phyloP scores from a whole-genome alignment of 2,329 filamentous ascomycete species.

The Fusarium secorum region DNA sequence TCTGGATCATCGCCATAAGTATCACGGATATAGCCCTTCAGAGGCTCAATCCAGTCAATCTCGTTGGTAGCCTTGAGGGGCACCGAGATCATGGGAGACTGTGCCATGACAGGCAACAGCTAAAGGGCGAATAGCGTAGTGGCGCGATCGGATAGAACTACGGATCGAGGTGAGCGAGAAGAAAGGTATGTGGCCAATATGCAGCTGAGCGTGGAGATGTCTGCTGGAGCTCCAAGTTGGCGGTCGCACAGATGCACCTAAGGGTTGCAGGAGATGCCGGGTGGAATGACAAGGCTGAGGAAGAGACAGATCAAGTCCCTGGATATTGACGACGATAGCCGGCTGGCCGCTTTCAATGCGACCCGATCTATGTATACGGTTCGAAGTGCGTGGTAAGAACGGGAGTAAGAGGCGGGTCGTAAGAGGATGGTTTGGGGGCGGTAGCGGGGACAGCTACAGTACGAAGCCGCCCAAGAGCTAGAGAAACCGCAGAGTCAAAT shows the following conservation, averaged over 20 bases:
- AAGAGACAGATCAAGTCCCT: conserved; percentile 19
- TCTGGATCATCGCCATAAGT: conserved; percentile 98
- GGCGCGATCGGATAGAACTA: conserved; percentile 4
- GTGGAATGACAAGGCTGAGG: conserved; percentile 7
- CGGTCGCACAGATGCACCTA: conserved; percentile 29
- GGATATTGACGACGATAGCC: conserved; percentile 22
- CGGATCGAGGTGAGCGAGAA: conserved; percentile 24
- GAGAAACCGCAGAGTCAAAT: conserved; percentile 13
- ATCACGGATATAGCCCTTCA: conserved; percentile 92
- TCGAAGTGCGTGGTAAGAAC: conserved; percentile 27
- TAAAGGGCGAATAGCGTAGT: not conserved
- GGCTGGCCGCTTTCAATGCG: conserved; percentile 45
- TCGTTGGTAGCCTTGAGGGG: conserved; percentile 95
- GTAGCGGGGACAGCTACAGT: conserved; percentile 21
- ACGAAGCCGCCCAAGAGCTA: conserved; percentile 17
- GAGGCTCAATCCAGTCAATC: conserved; percentile 94
- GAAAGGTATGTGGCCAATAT: conserved; percentile 24
- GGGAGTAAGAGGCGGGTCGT: conserved; percentile 33
- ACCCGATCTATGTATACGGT: conserved; percentile 38
- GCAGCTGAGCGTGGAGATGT: conserved; percentile 24
- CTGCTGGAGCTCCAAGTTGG: conserved; percentile 11
- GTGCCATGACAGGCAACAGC: conserved; percentile 65
- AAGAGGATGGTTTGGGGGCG: conserved; percentile 38
- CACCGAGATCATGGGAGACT: conserved; percentile 94
- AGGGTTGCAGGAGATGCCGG: conserved; percentile 10